Evolutionary conservation across 176 grass and related monocot genomes (phyloP).

Genomic region (Aegilops bicornis): DNA sequence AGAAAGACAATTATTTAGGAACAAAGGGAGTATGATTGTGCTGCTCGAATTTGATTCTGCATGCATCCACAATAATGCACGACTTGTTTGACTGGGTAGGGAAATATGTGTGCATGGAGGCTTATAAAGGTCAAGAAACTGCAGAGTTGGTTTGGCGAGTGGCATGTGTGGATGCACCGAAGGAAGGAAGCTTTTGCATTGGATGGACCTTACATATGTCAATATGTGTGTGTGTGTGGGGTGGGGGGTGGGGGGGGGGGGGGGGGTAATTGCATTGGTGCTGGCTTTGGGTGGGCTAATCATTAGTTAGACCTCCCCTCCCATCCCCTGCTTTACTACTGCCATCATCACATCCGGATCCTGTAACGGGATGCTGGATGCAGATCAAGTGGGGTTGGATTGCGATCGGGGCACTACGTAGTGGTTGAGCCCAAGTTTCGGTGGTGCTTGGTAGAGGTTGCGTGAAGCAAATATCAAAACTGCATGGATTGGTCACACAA

Average conservation of each 20-base stretch:
- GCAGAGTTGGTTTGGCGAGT: too few species aligned
- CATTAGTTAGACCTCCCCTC: background rate
- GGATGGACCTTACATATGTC: background rate
- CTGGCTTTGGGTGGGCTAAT: conserved; percentile 20
- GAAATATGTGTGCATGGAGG: background rate
- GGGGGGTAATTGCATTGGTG: background rate
- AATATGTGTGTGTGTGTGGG: too few species aligned
- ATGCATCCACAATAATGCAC: background rate
- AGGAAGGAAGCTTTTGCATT: background rate
- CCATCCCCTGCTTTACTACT: background rate
- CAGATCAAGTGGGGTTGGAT: too few species aligned
- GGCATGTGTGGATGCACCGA: too few species aligned
- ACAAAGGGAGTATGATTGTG: background rate
- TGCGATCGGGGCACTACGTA: too few species aligned
- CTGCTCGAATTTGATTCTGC: conserved; percentile 10
- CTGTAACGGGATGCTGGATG: background rate
- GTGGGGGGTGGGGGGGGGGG: too few species aligned
- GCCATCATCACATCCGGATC: background rate
- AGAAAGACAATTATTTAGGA: too few species aligned
- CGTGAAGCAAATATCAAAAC: too few species aligned
- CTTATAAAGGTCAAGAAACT: conserved; percentile 27
- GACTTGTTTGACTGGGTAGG: background rate
- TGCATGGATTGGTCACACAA: too few species aligned
- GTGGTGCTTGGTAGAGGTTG: too few species aligned
- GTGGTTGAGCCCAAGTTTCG: too few species aligned